Evolutionary conservation across 768 basidiomycete species (phyloP), one percentile per base, ranked within the genome.

Genomic region (Suillus bovinus): DNA sequence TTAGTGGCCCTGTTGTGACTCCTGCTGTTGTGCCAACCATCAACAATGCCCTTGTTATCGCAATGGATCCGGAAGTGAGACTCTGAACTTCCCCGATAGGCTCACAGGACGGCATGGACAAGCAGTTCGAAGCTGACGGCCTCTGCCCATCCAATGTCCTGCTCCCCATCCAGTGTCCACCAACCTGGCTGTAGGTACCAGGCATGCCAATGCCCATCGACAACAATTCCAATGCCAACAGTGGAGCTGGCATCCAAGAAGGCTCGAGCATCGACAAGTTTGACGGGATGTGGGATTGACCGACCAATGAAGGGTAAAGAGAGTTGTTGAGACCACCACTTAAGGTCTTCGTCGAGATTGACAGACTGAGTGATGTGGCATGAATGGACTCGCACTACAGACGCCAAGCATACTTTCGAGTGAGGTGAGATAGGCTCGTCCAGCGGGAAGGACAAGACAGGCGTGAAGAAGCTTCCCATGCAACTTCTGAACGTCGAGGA

Each of bases 71-170:
- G 10, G 16, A 62, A 58, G 10, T 42, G 39, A 6, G 39, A n/a
- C n/a, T n/a, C n/a, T n/a, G n/a, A n/a, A n/a, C n/a, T n/a, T n/a
- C n/a, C n/a, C n/a, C n/a, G n/a, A n/a, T n/a, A n/a, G n/a, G n/a
- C n/a, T n/a, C n/a, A n/a, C n/a, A 41, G 39, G 39, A 0, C 7
- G 39, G 2, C 17, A 39, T 39, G 2, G 5, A 39, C 6, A 7
- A 65, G 56, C 0, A 69, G 42, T 31, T 80, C 70, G 62, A 83
- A 81, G 0, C 79, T 78, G 24, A 82, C 67, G 0, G 77, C 77
- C 65, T 84, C 80, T 9, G 80, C 81, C 81, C 82, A 84, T 0
- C 68, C 69, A 60, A 84, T 84, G 61, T 82, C 78, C 1, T 71
- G 36, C 0, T 69, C 55, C 24, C 71, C 65, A 1, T 59, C 22